Evolutionary conservation across 805 yeast species (phyloP), one percentile per base, ranked within the genome.

Genomic region (Ogataea philodendri): DNA sequence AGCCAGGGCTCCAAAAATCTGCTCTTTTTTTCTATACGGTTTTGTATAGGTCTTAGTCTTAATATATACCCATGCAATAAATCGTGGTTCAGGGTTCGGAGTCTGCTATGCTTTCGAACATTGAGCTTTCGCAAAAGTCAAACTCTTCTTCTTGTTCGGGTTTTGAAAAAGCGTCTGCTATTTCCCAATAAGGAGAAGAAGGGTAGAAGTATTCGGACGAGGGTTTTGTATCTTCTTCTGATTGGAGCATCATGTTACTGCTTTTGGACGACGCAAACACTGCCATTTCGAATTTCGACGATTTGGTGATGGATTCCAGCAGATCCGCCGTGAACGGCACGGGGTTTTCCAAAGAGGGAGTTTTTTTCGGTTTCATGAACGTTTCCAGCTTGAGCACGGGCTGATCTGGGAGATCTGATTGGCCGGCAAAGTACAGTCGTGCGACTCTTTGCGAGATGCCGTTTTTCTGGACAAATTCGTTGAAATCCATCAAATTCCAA

Each of bases 401-500:
- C 17, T 26, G n/a, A 13, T 13, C 25, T 8, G 23, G 10, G 8
- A 18, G 17, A n/a, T 27, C n/a, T n/a, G n/a, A n/a, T n/a, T n/a
- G n/a, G n/a, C n/a, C 28, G 17, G 20, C 15, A 19, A 38, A 37
- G n/a, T 30, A 44, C 13, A 46, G 30, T 8, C 24, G 20, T 2
- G 35, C 26, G 7, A 39, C 23, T 15, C 38, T 29, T 13, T 14
- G 18, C 9, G 45, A 22, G 11, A 46, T 17, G 2, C 37, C 35
- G 19, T 39, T 31, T 15, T 39, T 37, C 16, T 32, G 24, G 7
- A 39, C 3, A 13, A 30, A 39, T 6, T 32, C 22, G 23, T 33
- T 24, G 29, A 39, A 37, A 16, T 45, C 44, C 49, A 45, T 45
- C 21, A 22, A 11, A 15, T 25, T n/a, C n/a, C n/a, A n/a, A n/a